Evolutionary conservation across 768 basidiomycete genomes (phyloP), one percentile per base, ranked within the genome.

Genomic region (Podaxis rugospora): DNA sequence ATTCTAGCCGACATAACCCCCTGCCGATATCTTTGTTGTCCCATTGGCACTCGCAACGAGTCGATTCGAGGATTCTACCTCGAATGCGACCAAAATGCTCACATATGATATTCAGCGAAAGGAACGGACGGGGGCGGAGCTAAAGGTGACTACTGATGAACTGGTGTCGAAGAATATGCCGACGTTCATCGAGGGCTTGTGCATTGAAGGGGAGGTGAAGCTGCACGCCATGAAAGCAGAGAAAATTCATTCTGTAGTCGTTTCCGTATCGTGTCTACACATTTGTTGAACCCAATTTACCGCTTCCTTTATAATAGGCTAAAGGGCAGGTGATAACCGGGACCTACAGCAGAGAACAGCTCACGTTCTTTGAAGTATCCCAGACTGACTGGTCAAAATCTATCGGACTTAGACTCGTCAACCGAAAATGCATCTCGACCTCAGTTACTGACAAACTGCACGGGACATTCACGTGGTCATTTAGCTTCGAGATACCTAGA

Each of bases 61-160:
- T 35, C 10, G 28, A 36, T 9, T n/a, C 28, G 5, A 21, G n/a
- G 21, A 21, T 21, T 18, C 42, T n/a, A 13, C 35, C 46, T 32
- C 44, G 16, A 44, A 18, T 16, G 14, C 11, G n/a, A 62, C 70
- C 76, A 74, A 70, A 61, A 66, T 72, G 18, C 74, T 78, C 55
- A 64, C 62, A 13, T 68, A 65, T 59, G 66, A 66, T n/a, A 57
- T 69, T 18, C 71, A 66, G 35, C 59, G 65, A 37, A 71, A 72
- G 50, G 72, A 68, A 36, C 77, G 80, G 37, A 64, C 74, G 9
- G 82, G 82, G 79, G 75, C 82, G n/a, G 71, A 74, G 28, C 69
- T 88, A 49, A 71, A 72, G 7, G 67, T 86, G 18, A 71, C 70
- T 51, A 83, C 80, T 65, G 78, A 82, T 35, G 71, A 77, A 25